These are phyloP conservation scores for Fusarium metavorans DNA, from an alignment of 2,329 filamentous ascomycete genomes.

Conservation along the genomic window DNA sequence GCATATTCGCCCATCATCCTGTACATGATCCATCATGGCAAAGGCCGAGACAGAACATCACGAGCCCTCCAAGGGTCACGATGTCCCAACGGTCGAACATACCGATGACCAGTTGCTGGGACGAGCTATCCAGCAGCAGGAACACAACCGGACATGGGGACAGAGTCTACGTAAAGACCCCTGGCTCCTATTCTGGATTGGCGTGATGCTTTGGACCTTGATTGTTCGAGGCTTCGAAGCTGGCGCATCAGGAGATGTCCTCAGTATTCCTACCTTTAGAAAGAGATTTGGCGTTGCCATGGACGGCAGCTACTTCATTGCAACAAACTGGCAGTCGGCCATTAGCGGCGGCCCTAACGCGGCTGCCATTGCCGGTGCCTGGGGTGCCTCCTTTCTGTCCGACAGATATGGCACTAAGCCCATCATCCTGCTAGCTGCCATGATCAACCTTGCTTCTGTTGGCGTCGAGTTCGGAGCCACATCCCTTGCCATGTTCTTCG, in stretches of 20 bases:
- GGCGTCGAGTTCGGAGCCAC: constrained; percentile 48
- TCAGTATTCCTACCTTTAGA: constrained; percentile 36
- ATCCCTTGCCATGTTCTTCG: constrained; percentile 47
- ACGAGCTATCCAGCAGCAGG: constrained; percentile 47
- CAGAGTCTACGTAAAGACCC: constrained; percentile 45
- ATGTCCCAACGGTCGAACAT: constrained; percentile 7
- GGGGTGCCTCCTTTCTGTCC: constrained; percentile 34
- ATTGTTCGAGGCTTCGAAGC: constrained; percentile 40
- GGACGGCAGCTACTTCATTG: constrained; percentile 31
- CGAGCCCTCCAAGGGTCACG: not conserved
- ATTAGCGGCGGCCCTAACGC: constrained; percentile 38
- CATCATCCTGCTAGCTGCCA: constrained; percentile 29
- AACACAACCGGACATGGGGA: constrained; percentile 38
- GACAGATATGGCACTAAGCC: constrained; percentile 40
- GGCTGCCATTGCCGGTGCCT: constrained; percentile 37
- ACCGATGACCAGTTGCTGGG: constrained; percentile 18
- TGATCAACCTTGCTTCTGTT: constrained; percentile 45
- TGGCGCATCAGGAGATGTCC: constrained; percentile 29
- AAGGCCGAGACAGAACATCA: not conserved
- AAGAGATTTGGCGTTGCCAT: constrained; percentile 25
- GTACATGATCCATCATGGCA: not conserved
- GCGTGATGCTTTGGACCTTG: constrained; percentile 47
- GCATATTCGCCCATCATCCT: not conserved
- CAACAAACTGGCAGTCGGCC: constrained; percentile 43
- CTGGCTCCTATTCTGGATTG: constrained; percentile 46